Conservation (phyloP, 495 filamentous ascomycete genomes). For the Aspergillus homomorphus region DNA sequence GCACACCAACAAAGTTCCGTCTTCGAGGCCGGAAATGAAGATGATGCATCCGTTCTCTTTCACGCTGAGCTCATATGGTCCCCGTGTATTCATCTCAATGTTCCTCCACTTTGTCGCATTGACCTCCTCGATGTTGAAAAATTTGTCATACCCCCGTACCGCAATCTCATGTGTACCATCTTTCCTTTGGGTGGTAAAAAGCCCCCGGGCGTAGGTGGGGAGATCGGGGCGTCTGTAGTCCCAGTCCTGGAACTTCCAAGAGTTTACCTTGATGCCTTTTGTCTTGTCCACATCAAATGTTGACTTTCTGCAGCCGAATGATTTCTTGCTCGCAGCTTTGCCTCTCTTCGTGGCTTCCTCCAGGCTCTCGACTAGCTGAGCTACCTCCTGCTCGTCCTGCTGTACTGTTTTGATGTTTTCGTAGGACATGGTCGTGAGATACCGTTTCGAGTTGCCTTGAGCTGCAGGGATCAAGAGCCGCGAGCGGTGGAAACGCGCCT, state of each 20-base stretch:
- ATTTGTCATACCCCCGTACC: conserved; percentile 93
- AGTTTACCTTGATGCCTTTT: conserved; percentile 65
- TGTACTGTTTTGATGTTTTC: conserved; percentile 32
- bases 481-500: background rate
- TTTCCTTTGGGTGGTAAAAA: conserved; percentile 73
- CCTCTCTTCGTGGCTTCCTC: conserved; percentile 50
- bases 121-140: conserved; percentile 90
- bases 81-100: conserved; percentile 71
- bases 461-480: background rate
- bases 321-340: conserved; percentile 40
- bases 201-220: conserved; percentile 85
- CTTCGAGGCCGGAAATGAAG: conserved; percentile 88
- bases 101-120: conserved; percentile 74
- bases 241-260: conserved; percentile 91
- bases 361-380: conserved; percentile 55
- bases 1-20: conserved; percentile 84
- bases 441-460: background rate
- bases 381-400: conserved; percentile 63
- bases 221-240: conserved; percentile 85
- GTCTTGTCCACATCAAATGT: conserved; percentile 64
- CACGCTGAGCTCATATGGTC: conserved; percentile 91
- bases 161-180: conserved; percentile 71
- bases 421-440: background rate
- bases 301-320: conserved; percentile 69
- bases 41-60: conserved; percentile 99